Evolutionary conservation across 225 moss, liverwort and hornwort species (phyloP), one percentile per base, ranked within the genome.

Genomic region (Ulota crispa): DNA sequence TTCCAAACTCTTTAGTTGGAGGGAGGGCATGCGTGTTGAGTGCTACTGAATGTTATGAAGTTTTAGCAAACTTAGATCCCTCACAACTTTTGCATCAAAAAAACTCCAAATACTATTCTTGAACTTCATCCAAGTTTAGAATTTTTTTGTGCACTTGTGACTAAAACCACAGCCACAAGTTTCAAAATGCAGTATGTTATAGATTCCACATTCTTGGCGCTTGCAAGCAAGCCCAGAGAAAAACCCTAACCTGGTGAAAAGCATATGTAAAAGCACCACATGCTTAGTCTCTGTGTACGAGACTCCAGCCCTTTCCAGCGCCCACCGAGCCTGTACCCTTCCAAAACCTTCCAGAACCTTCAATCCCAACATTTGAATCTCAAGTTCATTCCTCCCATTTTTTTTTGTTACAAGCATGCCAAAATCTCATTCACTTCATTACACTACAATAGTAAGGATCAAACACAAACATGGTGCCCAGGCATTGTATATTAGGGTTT

Each of bases 251-350:
- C 94, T 94, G 30, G 94, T 95, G 73, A 90, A 95, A 26, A 97
- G 61, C 94, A 97, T 94, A 75, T 97, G 97, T 65, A 97, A 83
- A 16, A 94, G 81, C 73, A 92, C 94, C 61, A 94, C 95, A 78
- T 97, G 97, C 53, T 95, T 95, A 42, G 93, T 86, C 82, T 97
- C 97, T 19, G n/a, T 81, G 82, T 81, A 94, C 0, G 42, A 54
- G 63, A 94, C 86, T 37, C 94, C 92, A 62, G 97, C 94, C 80
- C 94, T 89, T 72, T 97, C 94, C 32, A 97, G 79, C 9, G 95
- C 97, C 97, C 97, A 97, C 83, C 97, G 87, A 82, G 97, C 97
- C 94, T 96, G 90, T 41, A 71, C 76, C 82, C 72, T 80, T 83
- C 6, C 82, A 83, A 5, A 80, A 68, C 70, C 81, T 73, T 73